Base-by-base conservation (phyloP, 176 grass and related monocot species). In the Rhynchospora pubera region DNA sequence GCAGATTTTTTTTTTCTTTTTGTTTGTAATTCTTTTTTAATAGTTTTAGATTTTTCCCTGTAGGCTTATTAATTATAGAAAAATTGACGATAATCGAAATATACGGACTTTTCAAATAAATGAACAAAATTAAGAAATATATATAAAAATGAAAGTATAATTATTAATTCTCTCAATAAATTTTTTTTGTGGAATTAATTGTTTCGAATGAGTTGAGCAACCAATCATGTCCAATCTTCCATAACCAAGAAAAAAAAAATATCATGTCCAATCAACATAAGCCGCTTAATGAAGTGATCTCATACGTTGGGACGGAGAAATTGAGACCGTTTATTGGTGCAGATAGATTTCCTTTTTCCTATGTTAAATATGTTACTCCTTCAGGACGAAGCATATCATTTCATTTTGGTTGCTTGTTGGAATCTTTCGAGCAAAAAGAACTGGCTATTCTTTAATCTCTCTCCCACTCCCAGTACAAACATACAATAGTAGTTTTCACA, bases 371-470 rank as follows among this genome's bases (percentile, higher is more conserved):
- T 65, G 63, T 65, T 65, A 30, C 58, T 61, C n/a, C 58, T 61
- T 19, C 58, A 61, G 5, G 58, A 61, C 58, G 22, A 61, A 65
- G 64, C 64, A 66, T 66, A 39, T 66, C 14, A 66, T 66, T 34
- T 66, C 64, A 66, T 66, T 66, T 65, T 66, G 64, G 64, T 16
- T 66, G 64, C 64, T 39, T 66, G 64, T 66, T 66, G 64, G 64
- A 66, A 66, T 66, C 64, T 66, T 2, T 16, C 34, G 7, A 66
- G 64, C 64, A 66, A 32, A 66, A 66, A 66, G 30, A 39, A 66
- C 30, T 42, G 30, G 23, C 23, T 26, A 28, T 64, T 23, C n/a
- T 62, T 63, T 28, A 28, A 26, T 63, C 61, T 63, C 50, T 63
- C 50, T 63, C 30, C 28, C 30, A 42, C 39, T 15, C 39, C 28